Percentiles rank a stretch among this genome's conserved stretches.
Conservation (phyloP, 768 basidiomycete species). For the Termitomyces sp. region DNA sequence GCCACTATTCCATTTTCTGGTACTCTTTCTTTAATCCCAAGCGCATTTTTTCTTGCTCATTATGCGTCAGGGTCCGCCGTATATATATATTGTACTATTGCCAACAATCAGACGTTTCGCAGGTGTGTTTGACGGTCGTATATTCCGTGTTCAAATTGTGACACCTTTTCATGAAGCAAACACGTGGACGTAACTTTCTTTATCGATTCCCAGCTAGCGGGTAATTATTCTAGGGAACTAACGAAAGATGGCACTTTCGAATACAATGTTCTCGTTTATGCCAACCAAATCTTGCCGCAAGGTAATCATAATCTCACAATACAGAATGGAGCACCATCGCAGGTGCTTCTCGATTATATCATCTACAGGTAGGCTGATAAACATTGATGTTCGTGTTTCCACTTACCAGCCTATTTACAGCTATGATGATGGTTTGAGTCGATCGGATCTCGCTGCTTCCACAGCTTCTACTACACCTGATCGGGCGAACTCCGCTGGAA, state of each 20-base stretch:
- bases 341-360: constrained; percentile 36
- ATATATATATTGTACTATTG: constrained; percentile 38
- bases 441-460: background rate
- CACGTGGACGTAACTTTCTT: constrained; percentile 35
- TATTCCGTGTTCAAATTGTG: background rate
- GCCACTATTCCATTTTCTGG: constrained; percentile 35
- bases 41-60: constrained; percentile 2
- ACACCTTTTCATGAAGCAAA: constrained; percentile 16
- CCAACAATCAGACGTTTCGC: constrained; percentile 21
- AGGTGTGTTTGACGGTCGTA: constrained; percentile 10
- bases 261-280: constrained; percentile 35
- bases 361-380: constrained; percentile 33
- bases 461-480: background rate
- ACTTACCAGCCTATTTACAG: background rate
- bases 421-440: constrained; percentile 10
- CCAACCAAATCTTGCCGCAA: constrained; percentile 23
- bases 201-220: constrained; percentile 30
- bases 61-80: constrained; percentile 35
- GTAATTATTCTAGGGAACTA: constrained; percentile 23
- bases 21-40: constrained; percentile 13
- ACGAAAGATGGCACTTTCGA: constrained; percentile 20
- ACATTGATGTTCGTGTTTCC: background rate
- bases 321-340: constrained; percentile 28
- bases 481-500: constrained; percentile 6
- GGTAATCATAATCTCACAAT: constrained; percentile 30